phyloP scores from a whole-genome alignment of 2,329 filamentous ascomycete genomes.

The Parascedosporium putredinis region DNA sequence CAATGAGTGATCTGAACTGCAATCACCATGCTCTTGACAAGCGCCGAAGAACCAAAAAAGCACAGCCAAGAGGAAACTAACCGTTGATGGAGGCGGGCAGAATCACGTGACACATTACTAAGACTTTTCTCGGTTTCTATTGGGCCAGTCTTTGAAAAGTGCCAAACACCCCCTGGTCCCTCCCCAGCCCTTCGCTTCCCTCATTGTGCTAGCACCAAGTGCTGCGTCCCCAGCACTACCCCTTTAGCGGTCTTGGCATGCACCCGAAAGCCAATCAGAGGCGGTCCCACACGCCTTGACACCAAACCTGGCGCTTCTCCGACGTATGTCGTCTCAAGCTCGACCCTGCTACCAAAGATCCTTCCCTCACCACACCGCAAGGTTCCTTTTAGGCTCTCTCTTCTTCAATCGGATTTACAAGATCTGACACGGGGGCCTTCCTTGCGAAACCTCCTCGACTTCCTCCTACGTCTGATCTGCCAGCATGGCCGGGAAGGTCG shows the following conservation, averaged over 20 bases:
- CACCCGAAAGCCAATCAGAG: background rate
- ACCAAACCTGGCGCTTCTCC: background rate
- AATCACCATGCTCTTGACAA: too few species aligned
- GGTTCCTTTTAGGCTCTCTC: background rate
- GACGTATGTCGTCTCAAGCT: conserved; percentile 1
- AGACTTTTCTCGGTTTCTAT: background rate
- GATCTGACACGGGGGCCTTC: conserved; percentile 1
- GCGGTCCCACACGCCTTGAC: background rate
- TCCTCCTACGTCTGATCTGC: conserved; percentile 8
- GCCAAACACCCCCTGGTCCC: background rate
- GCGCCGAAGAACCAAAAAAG: too few species aligned
- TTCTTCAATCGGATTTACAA: background rate
- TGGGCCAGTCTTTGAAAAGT: background rate
- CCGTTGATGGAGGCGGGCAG: too few species aligned
- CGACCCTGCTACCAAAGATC: conserved; percentile 2
- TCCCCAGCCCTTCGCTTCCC: background rate
- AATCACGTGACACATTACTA: background rate
- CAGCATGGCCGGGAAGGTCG: background rate
- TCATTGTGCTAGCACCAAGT: too few species aligned
- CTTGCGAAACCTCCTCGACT: conserved; percentile 2
- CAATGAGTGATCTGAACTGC: too few species aligned
- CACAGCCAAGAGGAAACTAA: too few species aligned
- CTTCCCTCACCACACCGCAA: background rate
- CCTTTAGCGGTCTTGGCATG: background rate
- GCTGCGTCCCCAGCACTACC: background rate